phyloP scores from a whole-genome alignment of 306 rosid genomes.

The Quercus alba region DNA sequence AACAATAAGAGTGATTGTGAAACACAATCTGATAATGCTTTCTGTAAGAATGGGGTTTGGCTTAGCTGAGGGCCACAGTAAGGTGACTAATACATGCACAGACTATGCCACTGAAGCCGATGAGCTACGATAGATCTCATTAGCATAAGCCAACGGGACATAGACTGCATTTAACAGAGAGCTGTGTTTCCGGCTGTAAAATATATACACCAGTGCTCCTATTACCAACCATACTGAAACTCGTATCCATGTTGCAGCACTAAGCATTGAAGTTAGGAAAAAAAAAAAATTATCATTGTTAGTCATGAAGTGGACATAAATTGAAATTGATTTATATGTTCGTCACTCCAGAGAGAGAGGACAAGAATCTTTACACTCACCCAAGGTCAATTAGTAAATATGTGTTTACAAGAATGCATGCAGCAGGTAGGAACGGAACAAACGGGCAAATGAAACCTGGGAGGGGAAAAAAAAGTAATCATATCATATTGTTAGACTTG shows the following conservation, averaged over 20 bases:
- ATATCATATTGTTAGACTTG: constrained; percentile 8
- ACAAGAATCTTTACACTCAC: constrained; percentile 36
- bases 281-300: constrained; percentile 3
- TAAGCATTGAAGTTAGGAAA: constrained; percentile 20
- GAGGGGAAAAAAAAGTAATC: background rate
- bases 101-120: constrained; percentile 31
- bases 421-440: constrained; percentile 68
- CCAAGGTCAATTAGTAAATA: constrained; percentile 66
- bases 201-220: constrained; percentile 48
- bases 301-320: background rate
- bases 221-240: constrained; percentile 53
- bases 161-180: constrained; percentile 57
- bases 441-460: constrained; percentile 72
- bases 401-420: constrained; percentile 67
- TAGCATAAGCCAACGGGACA: constrained; percentile 46
- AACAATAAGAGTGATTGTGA: constrained; percentile 5
- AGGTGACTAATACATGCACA: background rate
- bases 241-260: constrained; percentile 58
- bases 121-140: constrained; percentile 41
- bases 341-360: background rate
- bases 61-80: background rate
- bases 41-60: background rate
- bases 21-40: constrained; percentile 7
- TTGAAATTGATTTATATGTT: background rate
- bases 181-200: constrained; percentile 66